These are phyloP conservation scores for Termitomyces sp. DNA, from an alignment of 768 basidiomycete species.

Conservation along the genomic window DNA sequence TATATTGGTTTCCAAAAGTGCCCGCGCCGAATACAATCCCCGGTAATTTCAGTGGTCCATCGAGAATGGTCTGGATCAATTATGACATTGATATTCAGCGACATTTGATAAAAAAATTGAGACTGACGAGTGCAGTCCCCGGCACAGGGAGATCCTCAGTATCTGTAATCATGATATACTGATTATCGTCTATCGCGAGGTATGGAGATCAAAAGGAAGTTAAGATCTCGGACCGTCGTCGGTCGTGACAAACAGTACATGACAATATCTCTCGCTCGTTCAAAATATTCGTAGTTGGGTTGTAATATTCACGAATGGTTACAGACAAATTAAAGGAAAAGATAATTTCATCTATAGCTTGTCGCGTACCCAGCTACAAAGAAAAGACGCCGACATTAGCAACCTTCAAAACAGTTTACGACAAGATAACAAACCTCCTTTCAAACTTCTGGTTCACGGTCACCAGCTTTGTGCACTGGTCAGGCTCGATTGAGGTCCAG, in stretches of 20 bases:
- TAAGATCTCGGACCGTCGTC: neutral
- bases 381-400: slow-evolving; percentile 2
- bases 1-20: slow-evolving; percentile 65
- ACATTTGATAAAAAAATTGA: neutral
- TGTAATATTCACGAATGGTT: slow-evolving; percentile 15
- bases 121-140: slow-evolving; percentile 38
- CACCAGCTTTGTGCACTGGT: slow-evolving; percentile 71
- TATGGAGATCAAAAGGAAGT: neutral
- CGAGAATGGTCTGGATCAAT: slow-evolving; percentile 24
- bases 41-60: slow-evolving; percentile 35
- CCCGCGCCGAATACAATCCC: slow-evolving; percentile 70
- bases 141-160: slow-evolving; percentile 32
- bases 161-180: slow-evolving; percentile 7
- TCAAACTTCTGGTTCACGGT: slow-evolving; percentile 72
- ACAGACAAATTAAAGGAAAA: slow-evolving; percentile 15
- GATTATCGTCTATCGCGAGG: neutral
- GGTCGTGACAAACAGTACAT: slow-evolving; percentile 5
- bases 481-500: slow-evolving; percentile 78
- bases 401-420: neutral
- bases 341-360: slow-evolving; percentile 47
- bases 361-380: slow-evolving; percentile 68
- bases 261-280: slow-evolving; percentile 1
- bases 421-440: slow-evolving; percentile 50
- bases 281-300: neutral
- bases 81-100: neutral